Evolutionary conservation across 352 stramenopile species (phyloP).

Genomic region (Phytopythium cucurbitacearum): DNA sequence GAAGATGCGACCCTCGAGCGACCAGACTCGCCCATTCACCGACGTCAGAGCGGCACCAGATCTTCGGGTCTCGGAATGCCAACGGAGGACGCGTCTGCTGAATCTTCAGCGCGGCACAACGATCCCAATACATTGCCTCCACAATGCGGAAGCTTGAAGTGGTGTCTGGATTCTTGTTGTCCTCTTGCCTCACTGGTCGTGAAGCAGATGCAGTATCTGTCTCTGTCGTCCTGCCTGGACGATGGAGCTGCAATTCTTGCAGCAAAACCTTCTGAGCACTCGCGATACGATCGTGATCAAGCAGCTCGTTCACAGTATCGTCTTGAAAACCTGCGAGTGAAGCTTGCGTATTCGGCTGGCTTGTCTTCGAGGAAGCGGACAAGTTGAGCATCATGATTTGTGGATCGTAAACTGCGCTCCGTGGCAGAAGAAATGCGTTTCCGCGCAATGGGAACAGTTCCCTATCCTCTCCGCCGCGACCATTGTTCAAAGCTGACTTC

Average conservation of each 20-base stretch:
- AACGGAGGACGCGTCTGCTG: slow-evolving; percentile 37
- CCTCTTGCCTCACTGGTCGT: not conserved
- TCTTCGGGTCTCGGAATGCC: slow-evolving; percentile 38
- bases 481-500: slow-evolving; percentile 34
- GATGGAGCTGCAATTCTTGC: slow-evolving; percentile 63
- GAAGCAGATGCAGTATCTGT: not conserved
- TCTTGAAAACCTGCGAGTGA: slow-evolving; percentile 1
- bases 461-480: slow-evolving; percentile 14
- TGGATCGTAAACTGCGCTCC: slow-evolving; percentile 57
- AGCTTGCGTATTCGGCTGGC: not conserved
- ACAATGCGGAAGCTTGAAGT: slow-evolving; percentile 28
- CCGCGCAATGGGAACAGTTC: slow-evolving; percentile 54
- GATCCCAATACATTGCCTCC: slow-evolving; percentile 80
- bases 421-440: slow-evolving; percentile 70
- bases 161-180: slow-evolving; percentile 6
- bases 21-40: slow-evolving; percentile 68
- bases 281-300: slow-evolving; percentile 46
- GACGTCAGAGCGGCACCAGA: slow-evolving; percentile 71
- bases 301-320: slow-evolving; percentile 21
- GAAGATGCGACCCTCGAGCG: slow-evolving; percentile 52
- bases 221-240: slow-evolving; percentile 26
- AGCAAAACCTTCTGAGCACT: slow-evolving; percentile 50
- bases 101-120: slow-evolving; percentile 65
- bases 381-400: slow-evolving; percentile 16
- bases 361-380: slow-evolving; percentile 18